Evolutionary conservation across 2,329 filamentous ascomycete species (phyloP), one percentile per base, ranked within the genome.

Genomic region (Cladophialophora bantiana): DNA sequence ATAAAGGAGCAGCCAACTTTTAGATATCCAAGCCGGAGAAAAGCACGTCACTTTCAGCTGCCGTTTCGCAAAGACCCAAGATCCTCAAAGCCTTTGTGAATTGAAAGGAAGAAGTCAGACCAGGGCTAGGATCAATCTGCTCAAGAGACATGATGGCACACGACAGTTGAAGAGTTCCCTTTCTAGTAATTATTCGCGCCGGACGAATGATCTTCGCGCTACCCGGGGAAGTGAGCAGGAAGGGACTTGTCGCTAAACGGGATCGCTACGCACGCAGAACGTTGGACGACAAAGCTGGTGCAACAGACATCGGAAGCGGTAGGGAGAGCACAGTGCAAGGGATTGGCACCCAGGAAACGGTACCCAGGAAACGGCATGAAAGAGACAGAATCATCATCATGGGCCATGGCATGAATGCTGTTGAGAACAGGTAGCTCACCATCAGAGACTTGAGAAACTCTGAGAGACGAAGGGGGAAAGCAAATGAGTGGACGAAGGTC

Each of bases 181-280:
- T 50, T 50, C 45, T 50, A 20, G 45, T 12, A 50, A 50, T 26
- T 50, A 26, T 50, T 50, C 20, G 45, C 45, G 26, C 9, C 45
- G 15, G 45, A 26, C 18, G 12, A 20, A 20, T 48, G 45, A 50
- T 50, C 10, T 18, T 20, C 18, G 45, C 15, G 45, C 45, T 10
- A 31, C 45, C 13, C 20, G 13, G 20, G 9, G 45, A 50, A 9
- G 45, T 50, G 20, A 13, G 45, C 9, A 20, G 12, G 42, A 48
- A 48, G 10, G 7, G 18, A 3, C 42, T 48, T 48, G 6, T 20
- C 42, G n/a, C 42, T 20, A 20, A 10, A 20, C 40, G 6, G n/a
- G 40, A 13, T 13, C 15, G n/a, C n/a, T 15, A 42, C 40, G 40
- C 26, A 42, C n/a, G n/a, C 10, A 7, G 10, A 26, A 31, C 6